Evolutionary conservation across 139 green algal species (phyloP), one percentile per base, ranked within the genome.

Genomic region (Micractinium conductrix): DNA sequence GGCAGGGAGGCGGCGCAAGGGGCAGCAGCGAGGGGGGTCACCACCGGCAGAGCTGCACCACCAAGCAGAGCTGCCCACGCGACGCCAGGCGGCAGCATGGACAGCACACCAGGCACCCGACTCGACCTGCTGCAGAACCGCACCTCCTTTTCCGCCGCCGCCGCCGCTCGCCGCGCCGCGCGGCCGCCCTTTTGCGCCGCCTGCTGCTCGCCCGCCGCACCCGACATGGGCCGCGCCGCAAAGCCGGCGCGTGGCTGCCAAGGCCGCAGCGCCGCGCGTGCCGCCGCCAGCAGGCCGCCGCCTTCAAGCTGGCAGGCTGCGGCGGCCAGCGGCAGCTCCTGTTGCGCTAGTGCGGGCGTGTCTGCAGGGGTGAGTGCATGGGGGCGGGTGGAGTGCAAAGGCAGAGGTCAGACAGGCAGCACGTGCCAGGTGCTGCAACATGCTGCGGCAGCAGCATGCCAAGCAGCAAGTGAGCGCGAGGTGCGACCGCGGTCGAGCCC

Each of bases 101-200:
- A 62, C 53, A 16, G 53, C 53, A 2, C 53, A 62, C 24, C 6
- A 4, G 24, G 53, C 53, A 62, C 53, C 26, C 26, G 24, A 79
- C 16, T 12, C n/a, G 14, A 17, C 43, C 5, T 0, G 65, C n/a
- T n/a, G n/a, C n/a, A n/a, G n/a, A n/a, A n/a, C n/a, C 53, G 22
- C 74, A 81, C 76, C 76, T 72, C 76, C 17, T 82, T 82, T 26
- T 82, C 76, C 2, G 62, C 74, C 35, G 74, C 78, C 45, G 78
- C 43, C 50, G 78, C 78, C 37, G 78, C 78, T 74, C 78, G 78
- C 42, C 78, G 78, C 30, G 78, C 78, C 21, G 62, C 78, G 17
- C 78, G 60, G 37, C 78, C 62, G 10, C 62, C 78, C 44, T 63
- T 62, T 8, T 45, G 26, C 4, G 62, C 62, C 43, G 62, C 78